phyloP scores from a whole-genome alignment of 148 eudicot genomes.

The Bassia scoparia region DNA sequence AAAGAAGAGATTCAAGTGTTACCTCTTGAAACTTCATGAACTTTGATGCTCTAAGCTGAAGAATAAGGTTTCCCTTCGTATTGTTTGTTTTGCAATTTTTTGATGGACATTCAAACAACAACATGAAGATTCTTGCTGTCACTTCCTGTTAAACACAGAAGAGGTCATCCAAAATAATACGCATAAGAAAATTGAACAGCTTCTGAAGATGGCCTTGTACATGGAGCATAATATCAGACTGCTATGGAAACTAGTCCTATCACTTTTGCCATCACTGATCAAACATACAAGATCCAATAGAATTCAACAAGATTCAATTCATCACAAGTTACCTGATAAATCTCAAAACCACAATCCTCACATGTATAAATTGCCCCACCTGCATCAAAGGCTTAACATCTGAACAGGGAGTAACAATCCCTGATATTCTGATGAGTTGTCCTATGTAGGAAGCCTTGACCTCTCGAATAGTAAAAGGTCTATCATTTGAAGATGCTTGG shows the following conservation, averaged over 20 bases:
- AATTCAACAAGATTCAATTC: neutral
- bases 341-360: conserved; percentile 97
- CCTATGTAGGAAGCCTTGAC: conserved; percentile 95
- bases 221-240: neutral
- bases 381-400: conserved; percentile 99
- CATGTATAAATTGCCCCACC: conserved; percentile 95
- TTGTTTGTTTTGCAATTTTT: conserved; percentile 60
- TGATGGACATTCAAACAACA: conserved; percentile 91
- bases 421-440: conserved; percentile 86
- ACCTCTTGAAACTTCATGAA: conserved; percentile 98
- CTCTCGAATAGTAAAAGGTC: conserved; percentile 90
- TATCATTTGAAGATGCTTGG: conserved; percentile 76
- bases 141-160: conserved; percentile 60
- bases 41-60: conserved; percentile 94
- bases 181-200: neutral
- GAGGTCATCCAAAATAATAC: neutral
- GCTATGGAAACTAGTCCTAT: neutral
- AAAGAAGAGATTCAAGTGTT: too few relatives aligned
- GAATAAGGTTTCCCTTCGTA: conserved; percentile 86
- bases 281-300: neutral
- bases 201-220: neutral
- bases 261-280: neutral
- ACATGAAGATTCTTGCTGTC: conserved; percentile 93
- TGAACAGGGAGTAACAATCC: conserved; percentile 94
- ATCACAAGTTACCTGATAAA: conserved; percentile 69